Conservation (phyloP, 1,284 basidiomycete species). For the Cystobasidium slooffiae region DNA sequence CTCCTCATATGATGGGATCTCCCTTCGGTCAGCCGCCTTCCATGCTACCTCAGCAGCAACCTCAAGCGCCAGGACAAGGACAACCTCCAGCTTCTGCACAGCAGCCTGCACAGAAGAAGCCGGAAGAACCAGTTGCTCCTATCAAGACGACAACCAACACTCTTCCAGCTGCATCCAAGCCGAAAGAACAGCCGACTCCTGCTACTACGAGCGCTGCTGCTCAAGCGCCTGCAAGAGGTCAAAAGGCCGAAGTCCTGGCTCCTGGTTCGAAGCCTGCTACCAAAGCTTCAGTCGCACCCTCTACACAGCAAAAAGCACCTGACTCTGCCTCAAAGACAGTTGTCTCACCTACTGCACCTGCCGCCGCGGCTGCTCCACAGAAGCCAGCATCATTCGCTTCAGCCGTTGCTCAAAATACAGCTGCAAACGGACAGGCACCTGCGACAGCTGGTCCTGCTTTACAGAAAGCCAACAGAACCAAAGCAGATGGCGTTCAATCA, state of each 20-base stretch:
- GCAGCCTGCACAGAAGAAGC: slow-evolving; percentile 35
- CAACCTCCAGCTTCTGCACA: neutral
- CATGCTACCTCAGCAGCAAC: slow-evolving; percentile 35
- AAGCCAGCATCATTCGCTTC: slow-evolving; percentile 35
- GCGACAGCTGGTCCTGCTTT: slow-evolving; percentile 39
- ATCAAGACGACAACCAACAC: slow-evolving; percentile 40
- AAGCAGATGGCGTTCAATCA: neutral
- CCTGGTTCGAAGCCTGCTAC: slow-evolving; percentile 14
- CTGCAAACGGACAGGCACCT: slow-evolving; percentile 20
- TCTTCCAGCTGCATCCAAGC: slow-evolving; percentile 16
- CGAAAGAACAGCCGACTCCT: slow-evolving; percentile 31
- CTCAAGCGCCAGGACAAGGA: neutral
- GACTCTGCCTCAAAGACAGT: neutral
- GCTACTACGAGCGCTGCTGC: slow-evolving; percentile 40
- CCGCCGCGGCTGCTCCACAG: slow-evolving; percentile 21
- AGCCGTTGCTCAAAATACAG: slow-evolving; percentile 13
- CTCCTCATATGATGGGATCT: slow-evolving; percentile 24
- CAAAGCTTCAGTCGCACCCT: neutral
- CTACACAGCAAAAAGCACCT: neutral
- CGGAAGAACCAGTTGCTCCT: slow-evolving; percentile 42
- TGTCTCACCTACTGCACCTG: neutral
- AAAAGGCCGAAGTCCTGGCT: slow-evolving; percentile 1
- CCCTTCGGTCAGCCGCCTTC: slow-evolving; percentile 16
- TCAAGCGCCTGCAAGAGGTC: slow-evolving; percentile 15
- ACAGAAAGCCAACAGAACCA: slow-evolving; percentile 9